Conservation (phyloP, 2,329 filamentous ascomycete species). For the Trichoderma sp. region DNA sequence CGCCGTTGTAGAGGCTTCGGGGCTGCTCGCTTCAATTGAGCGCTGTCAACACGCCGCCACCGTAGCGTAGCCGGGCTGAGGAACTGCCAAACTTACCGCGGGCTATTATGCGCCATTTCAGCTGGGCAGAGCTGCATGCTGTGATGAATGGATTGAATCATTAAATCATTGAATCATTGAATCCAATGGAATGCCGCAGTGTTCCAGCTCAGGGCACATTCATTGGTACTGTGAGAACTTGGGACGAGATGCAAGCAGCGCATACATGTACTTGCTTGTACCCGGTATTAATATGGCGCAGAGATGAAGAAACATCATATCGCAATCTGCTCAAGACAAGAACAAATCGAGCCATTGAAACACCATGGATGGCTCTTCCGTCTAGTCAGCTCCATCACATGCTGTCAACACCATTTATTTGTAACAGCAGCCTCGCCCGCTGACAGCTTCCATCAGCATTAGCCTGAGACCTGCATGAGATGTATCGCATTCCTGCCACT, state of each 20-base stretch:
- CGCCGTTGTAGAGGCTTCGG: neutral
- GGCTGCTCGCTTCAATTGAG: neutral
- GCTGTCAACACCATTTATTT: neutral
- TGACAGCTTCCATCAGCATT: neutral
- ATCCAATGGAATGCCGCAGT: conserved; percentile 7
- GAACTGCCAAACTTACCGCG: neutral
- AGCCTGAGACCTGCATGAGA: neutral
- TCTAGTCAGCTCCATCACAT: neutral
- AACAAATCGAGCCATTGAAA: neutral
- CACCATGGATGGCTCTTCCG: neutral
- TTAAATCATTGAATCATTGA: neutral
- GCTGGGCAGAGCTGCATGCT: neutral
- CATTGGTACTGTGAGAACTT: neutral
- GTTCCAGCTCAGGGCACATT: neutral
- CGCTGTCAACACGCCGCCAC: neutral
- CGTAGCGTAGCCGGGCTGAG: neutral
- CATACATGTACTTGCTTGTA: neutral
- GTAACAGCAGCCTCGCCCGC: neutral
- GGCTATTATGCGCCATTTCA: neutral
- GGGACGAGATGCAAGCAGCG: neutral
- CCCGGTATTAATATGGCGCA: neutral
- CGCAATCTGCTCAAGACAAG: neutral
- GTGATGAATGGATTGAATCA: neutral
- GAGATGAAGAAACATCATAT: neutral
- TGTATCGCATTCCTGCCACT: conserved; percentile 1